Conservation (phyloP, 2,329 filamentous ascomycete genomes). For the Cladosporium sp. region DNA sequence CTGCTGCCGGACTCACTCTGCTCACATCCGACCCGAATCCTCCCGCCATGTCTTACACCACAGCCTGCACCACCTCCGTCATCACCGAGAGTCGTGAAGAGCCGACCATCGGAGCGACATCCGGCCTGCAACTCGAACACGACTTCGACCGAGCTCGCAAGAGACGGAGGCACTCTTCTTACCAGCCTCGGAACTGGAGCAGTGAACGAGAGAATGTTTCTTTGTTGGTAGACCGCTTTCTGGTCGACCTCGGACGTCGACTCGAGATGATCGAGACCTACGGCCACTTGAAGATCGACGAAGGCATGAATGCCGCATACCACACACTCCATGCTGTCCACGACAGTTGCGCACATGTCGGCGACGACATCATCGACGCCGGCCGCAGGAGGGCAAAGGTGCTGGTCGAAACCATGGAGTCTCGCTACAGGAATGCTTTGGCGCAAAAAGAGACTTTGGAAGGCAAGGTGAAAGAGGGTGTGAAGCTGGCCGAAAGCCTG, state of each 20-base stretch:
- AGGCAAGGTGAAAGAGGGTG: conserved; percentile 85
- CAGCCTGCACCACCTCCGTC: conserved; percentile 12
- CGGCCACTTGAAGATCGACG: conserved; percentile 78
- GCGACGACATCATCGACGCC: conserved; percentile 84
- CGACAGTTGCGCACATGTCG: conserved; percentile 83
- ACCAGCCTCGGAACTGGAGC: conserved; percentile 46
- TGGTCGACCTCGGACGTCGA: conserved; percentile 81
- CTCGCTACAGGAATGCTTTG: conserved; percentile 81
- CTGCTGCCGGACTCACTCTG: not conserved
- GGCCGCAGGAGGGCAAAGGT: conserved; percentile 81
- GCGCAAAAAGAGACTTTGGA: conserved; percentile 82
- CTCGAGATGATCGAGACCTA: conserved; percentile 88
- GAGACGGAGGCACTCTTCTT: conserved; percentile 50
- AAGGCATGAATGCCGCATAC: conserved; percentile 81
- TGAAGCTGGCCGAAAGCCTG: conserved; percentile 82
- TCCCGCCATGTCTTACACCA: conserved; percentile 13
- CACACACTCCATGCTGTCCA: conserved; percentile 82
- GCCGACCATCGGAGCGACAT: conserved; percentile 42
- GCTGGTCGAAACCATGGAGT: conserved; percentile 89
- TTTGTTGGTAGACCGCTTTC: conserved; percentile 67
- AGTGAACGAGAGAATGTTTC: conserved; percentile 51
- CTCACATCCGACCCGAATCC: not conserved
- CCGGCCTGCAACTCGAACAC: conserved; percentile 36
- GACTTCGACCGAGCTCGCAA: conserved; percentile 39
- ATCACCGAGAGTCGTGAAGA: conserved; percentile 44